phyloP scores from a whole-genome alignment of 1,284 basidiomycete genomes.

The Cryptococcus wingfieldii region DNA sequence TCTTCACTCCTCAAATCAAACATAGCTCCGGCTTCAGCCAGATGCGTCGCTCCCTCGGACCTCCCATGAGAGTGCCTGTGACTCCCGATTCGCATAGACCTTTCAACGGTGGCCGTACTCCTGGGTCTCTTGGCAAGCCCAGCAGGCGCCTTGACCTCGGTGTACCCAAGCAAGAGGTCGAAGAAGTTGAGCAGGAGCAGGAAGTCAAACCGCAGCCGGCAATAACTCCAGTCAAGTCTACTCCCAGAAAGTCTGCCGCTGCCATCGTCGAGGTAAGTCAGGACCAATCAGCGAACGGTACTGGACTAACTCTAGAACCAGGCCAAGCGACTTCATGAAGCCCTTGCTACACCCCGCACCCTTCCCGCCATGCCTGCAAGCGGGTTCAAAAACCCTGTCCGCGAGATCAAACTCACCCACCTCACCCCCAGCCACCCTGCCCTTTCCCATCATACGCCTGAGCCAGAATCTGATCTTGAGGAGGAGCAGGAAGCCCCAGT shows the following conservation, averaged over 20 bases:
- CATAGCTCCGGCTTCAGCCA: constrained; percentile 1
- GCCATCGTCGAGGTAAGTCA: constrained; percentile 20
- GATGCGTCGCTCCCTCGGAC: constrained; percentile 23
- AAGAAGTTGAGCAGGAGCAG: not conserved
- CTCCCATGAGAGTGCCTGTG: constrained; percentile 16
- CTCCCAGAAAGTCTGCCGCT: constrained; percentile 9
- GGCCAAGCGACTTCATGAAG: constrained; percentile 21
- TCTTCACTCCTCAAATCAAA: constrained; percentile 37
- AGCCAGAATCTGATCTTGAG: constrained; percentile 3
- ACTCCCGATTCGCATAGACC: constrained; percentile 10
- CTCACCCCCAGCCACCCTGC: constrained; percentile 33
- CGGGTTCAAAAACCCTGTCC: constrained; percentile 30
- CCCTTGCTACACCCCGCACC: constrained; percentile 38
- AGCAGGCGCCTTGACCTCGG: constrained; percentile 11
- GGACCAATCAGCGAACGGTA: not conserved
- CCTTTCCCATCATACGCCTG: constrained; percentile 11
- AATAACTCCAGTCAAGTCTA: constrained; percentile 1
- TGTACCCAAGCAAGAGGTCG: constrained; percentile 8
- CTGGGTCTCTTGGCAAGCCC: constrained; percentile 22
- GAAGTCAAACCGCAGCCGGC: not conserved
- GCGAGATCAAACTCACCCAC: constrained; percentile 11
- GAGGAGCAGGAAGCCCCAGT: not conserved
- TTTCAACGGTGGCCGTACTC: constrained; percentile 3
- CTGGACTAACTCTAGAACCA: constrained; percentile 6
- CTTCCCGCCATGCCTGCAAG: constrained; percentile 31